Base-by-base conservation (phyloP, 2,329 filamentous ascomycete species). In the Coniella vitis region DNA sequence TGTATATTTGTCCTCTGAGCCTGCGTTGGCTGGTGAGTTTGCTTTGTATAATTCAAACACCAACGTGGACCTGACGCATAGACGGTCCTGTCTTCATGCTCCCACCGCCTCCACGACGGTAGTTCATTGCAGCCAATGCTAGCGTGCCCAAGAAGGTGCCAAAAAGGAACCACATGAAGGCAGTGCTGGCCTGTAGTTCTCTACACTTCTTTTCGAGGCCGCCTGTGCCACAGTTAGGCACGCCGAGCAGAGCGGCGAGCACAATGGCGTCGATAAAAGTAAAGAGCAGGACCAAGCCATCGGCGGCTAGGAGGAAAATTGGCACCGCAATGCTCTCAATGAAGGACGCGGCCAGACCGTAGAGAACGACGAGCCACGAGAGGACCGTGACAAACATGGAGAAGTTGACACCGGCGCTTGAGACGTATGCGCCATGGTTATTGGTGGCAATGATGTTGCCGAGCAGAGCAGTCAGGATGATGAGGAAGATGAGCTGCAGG, bases 111-210 rank as follows among this genome's bases (percentile, higher is more conserved):
- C 72, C 67, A 36, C 79, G 73, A 39, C 75, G 72, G 57, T 75
- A 71, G 50, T 75, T 73, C 52, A 70, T 67, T 58, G 81, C 63
- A 48, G 75, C 68, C 54, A 86, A 73, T 60, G 79, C 69, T 38
- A 81, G 63, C 36, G 75, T 74, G 3, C 70, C 80, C 22, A 71
- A 68, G 60, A 84, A 86, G 21, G 76, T 72, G 35, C 70, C 74
- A 63, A 84, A 87, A 42, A 87, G 76, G 69, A 90, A 90, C 84
- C 84, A 91, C 68, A 88, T 75, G 69, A 91, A 91, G 34, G 79
- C 84, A 31, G 78, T 80, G 54, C 78, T 77, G 34, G 86, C 86
- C 69, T 90, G 86, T 14, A 87, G 78, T 68, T 88, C 81, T 54
- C 79, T 81, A 69, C 87, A 90, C 56, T 84, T 78, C 70, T 83